phyloP scores from a whole-genome alignment of 345 rosid genomes.

The Eutrema japonicum region DNA sequence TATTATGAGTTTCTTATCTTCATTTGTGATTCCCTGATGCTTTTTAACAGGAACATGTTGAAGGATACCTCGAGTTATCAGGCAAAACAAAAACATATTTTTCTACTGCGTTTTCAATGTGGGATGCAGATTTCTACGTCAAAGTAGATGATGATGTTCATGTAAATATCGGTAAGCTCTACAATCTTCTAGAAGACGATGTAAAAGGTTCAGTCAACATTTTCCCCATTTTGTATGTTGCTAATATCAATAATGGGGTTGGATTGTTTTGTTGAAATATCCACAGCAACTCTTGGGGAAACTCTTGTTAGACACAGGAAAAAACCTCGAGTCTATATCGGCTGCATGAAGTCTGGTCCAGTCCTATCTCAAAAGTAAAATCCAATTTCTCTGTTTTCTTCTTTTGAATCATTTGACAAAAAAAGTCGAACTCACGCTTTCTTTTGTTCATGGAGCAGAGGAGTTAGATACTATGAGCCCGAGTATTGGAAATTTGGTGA shows the following conservation, averaged over 20 bases:
- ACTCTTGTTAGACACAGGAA: conserved; percentile 84
- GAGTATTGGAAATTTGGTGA: conserved; percentile 99
- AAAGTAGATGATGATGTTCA: conserved; percentile 83
- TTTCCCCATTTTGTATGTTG: not conserved
- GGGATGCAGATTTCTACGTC: conserved; percentile 78
- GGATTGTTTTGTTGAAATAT: conserved; percentile 16
- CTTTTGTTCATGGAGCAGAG: conserved; percentile 54
- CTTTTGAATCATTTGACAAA: not conserved
- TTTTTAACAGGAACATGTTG: conserved; percentile 62
- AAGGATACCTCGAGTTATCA: conserved; percentile 57
- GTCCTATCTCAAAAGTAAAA: conserved; percentile 85
- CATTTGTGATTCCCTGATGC: not conserved
- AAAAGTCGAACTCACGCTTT: not conserved
- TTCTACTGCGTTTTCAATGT: conserved; percentile 54
- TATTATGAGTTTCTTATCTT: conserved; percentile 10
- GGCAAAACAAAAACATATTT: conserved; percentile 61
- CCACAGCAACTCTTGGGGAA: conserved; percentile 47
- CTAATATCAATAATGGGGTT: not conserved
- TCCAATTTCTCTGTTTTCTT: conserved; percentile 1
- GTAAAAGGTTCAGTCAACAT: not conserved
- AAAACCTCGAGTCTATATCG: conserved; percentile 77
- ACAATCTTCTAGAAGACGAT: not conserved
- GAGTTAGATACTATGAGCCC: conserved; percentile 88
- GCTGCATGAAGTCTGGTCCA: conserved; percentile 98
- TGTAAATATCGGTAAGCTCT: conserved; percentile 66